These are phyloP conservation scores for Stylonectria norvegica DNA, from an alignment of 2,329 filamentous ascomycete genomes.

Conservation along the genomic window DNA sequence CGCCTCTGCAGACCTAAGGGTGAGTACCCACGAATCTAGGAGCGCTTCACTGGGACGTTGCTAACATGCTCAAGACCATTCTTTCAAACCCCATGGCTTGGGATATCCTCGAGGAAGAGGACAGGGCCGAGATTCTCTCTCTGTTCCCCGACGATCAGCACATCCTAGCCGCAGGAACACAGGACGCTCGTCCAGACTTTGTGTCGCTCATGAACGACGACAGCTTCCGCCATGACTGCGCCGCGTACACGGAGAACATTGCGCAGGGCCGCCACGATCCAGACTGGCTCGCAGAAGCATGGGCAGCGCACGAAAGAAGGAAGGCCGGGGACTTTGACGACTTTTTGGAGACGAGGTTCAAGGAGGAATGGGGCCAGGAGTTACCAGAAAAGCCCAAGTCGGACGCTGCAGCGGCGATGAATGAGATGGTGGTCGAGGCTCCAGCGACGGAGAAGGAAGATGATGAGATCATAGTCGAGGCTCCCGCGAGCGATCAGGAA, in stretches of 20 bases:
- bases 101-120: constrained; percentile 33
- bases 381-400: constrained; percentile 35
- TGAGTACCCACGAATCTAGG: constrained; percentile 15
- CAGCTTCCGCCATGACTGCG: constrained; percentile 46
- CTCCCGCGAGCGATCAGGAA: neutral
- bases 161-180: constrained; percentile 35
- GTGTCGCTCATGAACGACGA: constrained; percentile 44
- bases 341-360: constrained; percentile 43
- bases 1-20: constrained; percentile 37
- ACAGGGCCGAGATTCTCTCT: constrained; percentile 35
- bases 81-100: constrained; percentile 38
- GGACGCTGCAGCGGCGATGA: constrained; percentile 1
- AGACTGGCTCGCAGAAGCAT: constrained; percentile 52
- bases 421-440: neutral
- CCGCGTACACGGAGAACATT: constrained; percentile 45
- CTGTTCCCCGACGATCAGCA: constrained; percentile 38
- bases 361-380: constrained; percentile 45
- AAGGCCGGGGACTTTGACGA: constrained; percentile 49
- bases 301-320: constrained; percentile 48
- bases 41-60: neutral
- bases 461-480: neutral
- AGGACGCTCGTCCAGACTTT: constrained; percentile 40
- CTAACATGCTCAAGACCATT: constrained; percentile 29
- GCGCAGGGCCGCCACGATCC: constrained; percentile 48
- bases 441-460: no score